Evolutionary conservation across 352 stramenopile genomes (phyloP), one percentile per base, ranked within the genome.

Genomic region (Pythium brassicae): DNA sequence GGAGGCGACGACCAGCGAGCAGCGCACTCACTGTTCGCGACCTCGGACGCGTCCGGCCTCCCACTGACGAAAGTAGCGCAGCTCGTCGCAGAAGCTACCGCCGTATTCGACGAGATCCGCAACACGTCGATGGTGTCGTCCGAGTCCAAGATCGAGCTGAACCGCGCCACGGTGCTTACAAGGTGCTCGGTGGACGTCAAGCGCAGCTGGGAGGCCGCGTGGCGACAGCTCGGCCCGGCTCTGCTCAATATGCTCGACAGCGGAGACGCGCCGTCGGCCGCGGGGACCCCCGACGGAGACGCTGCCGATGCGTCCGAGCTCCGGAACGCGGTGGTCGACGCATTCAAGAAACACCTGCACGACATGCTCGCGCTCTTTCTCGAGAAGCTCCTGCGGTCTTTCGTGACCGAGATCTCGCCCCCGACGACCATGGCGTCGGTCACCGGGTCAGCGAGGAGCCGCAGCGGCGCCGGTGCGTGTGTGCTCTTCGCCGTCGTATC

Each of bases 81-180:
- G n/a, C 53, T 86, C 4, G 66, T 89, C 15, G n/a, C 57, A 0
- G 76, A 89, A 51, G 79, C 75, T 11, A 66, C 66, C 37, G 56
- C 64, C 5, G 73, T 66, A 5, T 87, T 85, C 57, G 73, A 87
- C 53, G 62, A 78, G 34, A 75, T 86, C 47, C 70, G 66, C 50
- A 87, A 85, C 46, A 72, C 77, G 22, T 90, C 79, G 0, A 86
- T 83, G 61, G 61, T 88, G 29, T 85, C 77, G 9, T 90, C 79
- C 14, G 79, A 88, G 63, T 86, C 76, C 27, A 86, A 86, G 40
- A 77, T 90, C 40, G 63, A 80, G 29, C 49, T 90, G 15, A 63
- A 74, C 46, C 67, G 76, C 0, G 65, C 79, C 1, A 45, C 69
- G 0, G 74, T 90, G 2, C 69, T 87, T 19, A 83, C 75, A 20